Conservation (phyloP, 345 rosid species). For the Salix brachista region DNA sequence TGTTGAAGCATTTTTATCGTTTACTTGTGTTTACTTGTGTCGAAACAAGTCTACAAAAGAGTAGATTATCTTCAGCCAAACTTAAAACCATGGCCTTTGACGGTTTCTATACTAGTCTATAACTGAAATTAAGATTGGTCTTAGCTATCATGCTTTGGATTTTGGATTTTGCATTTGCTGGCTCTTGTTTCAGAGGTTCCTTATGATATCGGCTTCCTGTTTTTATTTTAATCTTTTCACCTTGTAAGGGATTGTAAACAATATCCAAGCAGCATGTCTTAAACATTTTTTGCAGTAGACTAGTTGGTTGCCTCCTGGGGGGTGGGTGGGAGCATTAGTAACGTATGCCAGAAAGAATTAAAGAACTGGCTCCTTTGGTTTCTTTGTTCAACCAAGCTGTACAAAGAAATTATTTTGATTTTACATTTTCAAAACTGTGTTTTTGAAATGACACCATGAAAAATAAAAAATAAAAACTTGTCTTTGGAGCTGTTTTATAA, state of each 20-base stretch:
- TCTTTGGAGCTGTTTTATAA: neutral
- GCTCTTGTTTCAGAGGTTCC: neutral
- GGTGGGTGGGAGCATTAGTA: neutral
- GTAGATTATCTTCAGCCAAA: neutral
- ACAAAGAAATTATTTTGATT: neutral
- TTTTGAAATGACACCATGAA: neutral
- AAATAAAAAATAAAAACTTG: too few species aligned
- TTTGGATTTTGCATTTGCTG: neutral
- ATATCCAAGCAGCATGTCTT: neutral
- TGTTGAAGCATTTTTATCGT: neutral
- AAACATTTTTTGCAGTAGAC: neutral
- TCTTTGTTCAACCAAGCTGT: neutral
- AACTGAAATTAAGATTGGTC: neutral
- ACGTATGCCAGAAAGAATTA: neutral
- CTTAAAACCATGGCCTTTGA: neutral
- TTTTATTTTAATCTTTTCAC: too few species aligned
- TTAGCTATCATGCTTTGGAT: neutral
- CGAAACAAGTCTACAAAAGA: neutral
- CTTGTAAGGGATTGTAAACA: neutral
- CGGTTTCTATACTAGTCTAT: neutral
- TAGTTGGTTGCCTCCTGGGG: neutral
- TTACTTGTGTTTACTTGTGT: neutral
- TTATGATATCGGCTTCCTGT: neutral
- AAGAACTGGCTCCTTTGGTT: neutral
- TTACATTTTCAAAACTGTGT: neutral